Evolutionary conservation across 306 rosid genomes (phyloP).

Genomic region (Sechiopsis laciniata): DNA sequence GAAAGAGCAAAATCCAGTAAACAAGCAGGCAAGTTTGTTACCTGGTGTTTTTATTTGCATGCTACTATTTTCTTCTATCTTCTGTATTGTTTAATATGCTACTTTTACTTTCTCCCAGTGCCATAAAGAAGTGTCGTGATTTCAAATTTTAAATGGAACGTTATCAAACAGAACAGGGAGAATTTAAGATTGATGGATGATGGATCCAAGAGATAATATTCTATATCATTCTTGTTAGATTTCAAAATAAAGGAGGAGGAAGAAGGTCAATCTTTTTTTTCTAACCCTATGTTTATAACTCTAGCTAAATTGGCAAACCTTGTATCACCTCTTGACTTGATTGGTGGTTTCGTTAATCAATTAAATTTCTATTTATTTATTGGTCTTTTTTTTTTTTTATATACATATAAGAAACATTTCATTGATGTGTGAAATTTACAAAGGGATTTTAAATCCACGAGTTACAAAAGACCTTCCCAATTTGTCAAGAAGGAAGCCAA

Average conservation of each 20-base stretch:
- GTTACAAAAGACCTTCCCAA: no score
- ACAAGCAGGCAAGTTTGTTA: slow-evolving; percentile 45
- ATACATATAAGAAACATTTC: no score
- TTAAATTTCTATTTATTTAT: neutral
- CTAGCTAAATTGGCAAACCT: neutral
- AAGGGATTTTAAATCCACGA: no score
- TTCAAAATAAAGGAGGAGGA: neutral
- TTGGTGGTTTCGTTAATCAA: neutral
- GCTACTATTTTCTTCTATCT: neutral
- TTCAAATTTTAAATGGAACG: slow-evolving; percentile 1
- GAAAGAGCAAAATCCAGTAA: slow-evolving; percentile 51
- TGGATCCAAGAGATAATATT: neutral
- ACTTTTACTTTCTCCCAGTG: slow-evolving; percentile 4
- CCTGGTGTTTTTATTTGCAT: neutral
- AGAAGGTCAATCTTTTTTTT: neutral
- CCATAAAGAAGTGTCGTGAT: neutral
- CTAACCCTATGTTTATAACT: neutral
- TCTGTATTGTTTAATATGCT: neutral
- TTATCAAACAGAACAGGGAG: neutral
- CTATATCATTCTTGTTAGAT: neutral
- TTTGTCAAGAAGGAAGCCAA: no score
- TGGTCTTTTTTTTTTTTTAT: no score
- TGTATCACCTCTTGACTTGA: neutral
- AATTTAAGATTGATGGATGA: neutral
- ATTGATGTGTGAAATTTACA: no score